Conservation (phyloP, 257 asterid species). For the Jaltomata sinuosa region DNA sequence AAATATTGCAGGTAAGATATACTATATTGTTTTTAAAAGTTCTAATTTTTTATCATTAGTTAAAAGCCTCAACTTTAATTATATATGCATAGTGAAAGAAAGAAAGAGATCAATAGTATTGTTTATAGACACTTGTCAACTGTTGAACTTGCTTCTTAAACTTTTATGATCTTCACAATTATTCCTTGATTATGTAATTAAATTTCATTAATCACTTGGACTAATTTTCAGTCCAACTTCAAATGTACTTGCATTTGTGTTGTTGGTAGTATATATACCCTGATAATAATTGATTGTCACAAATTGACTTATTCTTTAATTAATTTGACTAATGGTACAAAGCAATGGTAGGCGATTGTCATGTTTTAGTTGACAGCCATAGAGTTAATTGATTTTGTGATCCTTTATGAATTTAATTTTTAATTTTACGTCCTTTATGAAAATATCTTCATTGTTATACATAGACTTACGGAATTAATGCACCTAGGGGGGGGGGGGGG, state of each 20-base stretch:
- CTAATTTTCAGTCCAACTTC: neutral
- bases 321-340: neutral
- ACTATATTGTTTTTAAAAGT: neutral
- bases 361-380: neutral
- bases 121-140: constrained; percentile 9
- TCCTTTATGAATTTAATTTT: neutral
- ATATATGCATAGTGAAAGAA: no score
- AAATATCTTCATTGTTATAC: neutral
- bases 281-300: neutral
- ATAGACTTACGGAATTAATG: no score
- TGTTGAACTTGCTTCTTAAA: constrained; percentile 18
- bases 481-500: no score
- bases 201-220: neutral
- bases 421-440: neutral
- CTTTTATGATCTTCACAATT: neutral
- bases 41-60: neutral
- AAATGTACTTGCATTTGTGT: neutral
- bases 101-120: neutral
- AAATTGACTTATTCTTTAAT: neutral
- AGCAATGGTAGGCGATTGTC: neutral
- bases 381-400: neutral
- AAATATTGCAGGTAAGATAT: neutral
- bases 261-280: neutral
- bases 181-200: neutral
- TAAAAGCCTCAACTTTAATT: neutral